Evolutionary conservation across 148 eudicot genomes (phyloP).

Genomic region (Suaeda aralocaspica): DNA sequence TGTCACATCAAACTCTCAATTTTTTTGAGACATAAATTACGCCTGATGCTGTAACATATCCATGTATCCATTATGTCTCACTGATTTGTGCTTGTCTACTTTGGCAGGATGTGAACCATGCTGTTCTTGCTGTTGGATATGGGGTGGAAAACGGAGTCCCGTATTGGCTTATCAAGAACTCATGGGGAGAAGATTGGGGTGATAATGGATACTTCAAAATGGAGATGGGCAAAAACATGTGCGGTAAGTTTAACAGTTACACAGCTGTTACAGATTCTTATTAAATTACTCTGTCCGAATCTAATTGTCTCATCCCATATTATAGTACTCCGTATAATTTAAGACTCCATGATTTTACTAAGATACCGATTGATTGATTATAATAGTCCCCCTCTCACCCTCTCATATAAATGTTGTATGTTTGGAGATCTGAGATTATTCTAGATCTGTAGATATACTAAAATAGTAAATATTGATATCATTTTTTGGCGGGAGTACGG

Average conservation of each 20-base stretch:
- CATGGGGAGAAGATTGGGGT: slow-evolving; percentile 98
- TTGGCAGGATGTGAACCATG: slow-evolving; percentile 98
- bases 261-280: background rate
- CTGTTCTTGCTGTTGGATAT: slow-evolving; percentile 97
- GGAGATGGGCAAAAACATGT: slow-evolving; percentile 99
- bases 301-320: background rate
- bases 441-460: background rate
- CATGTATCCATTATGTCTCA: background rate
- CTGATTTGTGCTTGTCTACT: slow-evolving; percentile 1
- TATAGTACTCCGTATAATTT: background rate
- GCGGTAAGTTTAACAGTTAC: slow-evolving; percentile 54
- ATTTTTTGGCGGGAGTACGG: no score
- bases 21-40: background rate
- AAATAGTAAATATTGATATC: background rate
- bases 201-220: slow-evolving; percentile 86
- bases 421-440: background rate
- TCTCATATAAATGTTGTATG: background rate
- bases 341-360: background rate
- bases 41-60: background rate
- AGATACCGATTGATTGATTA: no score
- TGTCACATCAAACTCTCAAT: background rate
- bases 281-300: background rate
- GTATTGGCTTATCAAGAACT: slow-evolving; percentile 96
- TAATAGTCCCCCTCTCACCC: no score
- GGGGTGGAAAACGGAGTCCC: slow-evolving; percentile 79